These are phyloP conservation scores for Fusarium sacchari DNA, from an alignment of 2,329 filamentous ascomycete genomes.

Conservation along the genomic window DNA sequence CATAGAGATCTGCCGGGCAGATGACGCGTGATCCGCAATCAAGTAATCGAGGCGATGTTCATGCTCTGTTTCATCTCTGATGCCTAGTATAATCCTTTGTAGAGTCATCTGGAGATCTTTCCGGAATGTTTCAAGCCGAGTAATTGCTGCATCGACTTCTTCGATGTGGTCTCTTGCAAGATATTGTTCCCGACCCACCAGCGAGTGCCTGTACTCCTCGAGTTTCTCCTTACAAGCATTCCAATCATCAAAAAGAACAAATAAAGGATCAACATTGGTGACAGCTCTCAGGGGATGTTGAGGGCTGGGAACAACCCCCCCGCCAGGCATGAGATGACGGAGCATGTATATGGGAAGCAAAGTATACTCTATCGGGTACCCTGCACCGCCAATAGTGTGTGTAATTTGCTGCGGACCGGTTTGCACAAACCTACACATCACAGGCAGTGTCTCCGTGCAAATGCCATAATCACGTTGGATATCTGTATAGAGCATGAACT, in stretches of 20 bases:
- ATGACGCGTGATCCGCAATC: accelerated
- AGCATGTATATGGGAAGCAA: constrained; percentile 8
- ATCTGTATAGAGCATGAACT: constrained; percentile 26
- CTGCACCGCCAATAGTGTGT: neutral
- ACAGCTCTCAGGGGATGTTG: neutral
- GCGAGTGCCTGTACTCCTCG: neutral
- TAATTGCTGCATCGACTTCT: neutral
- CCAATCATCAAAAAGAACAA: constrained; percentile 17
- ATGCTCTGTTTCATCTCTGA: neutral
- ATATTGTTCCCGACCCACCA: neutral
- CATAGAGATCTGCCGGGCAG: neutral
- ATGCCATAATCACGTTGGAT: neutral
- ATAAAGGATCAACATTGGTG: neutral
- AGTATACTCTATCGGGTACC: constrained; percentile 14
- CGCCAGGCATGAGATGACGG: neutral
- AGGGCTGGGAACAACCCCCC: neutral
- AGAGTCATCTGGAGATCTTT: neutral
- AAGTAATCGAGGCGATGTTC: neutral
- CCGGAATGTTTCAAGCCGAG: neutral
- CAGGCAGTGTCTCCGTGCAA: neutral
- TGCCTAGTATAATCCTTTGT: neutral
- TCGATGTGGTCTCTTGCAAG: constrained; percentile 5
- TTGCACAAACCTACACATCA: constrained; percentile 1
- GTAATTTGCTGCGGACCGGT: neutral
- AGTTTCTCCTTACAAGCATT: neutral